These are phyloP conservation scores for Backusella morwellensis DNA, from an alignment of 192 early-diverging fungal genomes.

Conservation along the genomic window DNA sequence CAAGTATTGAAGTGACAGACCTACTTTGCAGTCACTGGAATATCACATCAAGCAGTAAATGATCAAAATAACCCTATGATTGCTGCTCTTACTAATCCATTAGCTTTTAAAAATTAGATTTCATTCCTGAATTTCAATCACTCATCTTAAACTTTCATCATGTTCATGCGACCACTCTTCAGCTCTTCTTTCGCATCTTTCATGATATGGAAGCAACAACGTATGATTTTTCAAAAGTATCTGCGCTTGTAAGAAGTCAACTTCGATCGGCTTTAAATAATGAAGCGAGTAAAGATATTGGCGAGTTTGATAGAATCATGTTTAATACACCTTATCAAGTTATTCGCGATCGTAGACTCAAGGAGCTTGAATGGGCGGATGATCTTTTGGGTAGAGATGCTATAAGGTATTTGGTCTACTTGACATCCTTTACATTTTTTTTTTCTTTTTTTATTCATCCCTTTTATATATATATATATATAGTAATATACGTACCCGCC, in stretches of 20 bases:
- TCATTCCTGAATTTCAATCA: slow-evolving; percentile 57
- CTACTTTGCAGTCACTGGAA: slow-evolving; percentile 70
- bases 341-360: slow-evolving; percentile 63
- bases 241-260: slow-evolving; percentile 61
- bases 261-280: slow-evolving; percentile 44
- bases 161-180: slow-evolving; percentile 53
- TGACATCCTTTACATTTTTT: background rate
- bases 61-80: no score
- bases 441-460: background rate
- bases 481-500: slow-evolving; percentile 60
- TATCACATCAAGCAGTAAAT: slow-evolving; percentile 60
- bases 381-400: slow-evolving; percentile 56
- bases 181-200: slow-evolving; percentile 59
- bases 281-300: slow-evolving; percentile 31
- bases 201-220: slow-evolving; percentile 59
- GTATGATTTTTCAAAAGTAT: slow-evolving; percentile 51
- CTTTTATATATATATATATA: background rate
- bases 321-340: slow-evolving; percentile 55
- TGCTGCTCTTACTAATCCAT: no score
- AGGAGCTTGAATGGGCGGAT: slow-evolving; percentile 68
- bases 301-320: slow-evolving; percentile 61
- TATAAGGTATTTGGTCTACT: slow-evolving; percentile 42
- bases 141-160: slow-evolving; percentile 59
- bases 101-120: slow-evolving; percentile 3
- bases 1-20: slow-evolving; percentile 63